phyloP scores from a whole-genome alignment of 208 protist genomes.

The Leptomonas seymouri region DNA sequence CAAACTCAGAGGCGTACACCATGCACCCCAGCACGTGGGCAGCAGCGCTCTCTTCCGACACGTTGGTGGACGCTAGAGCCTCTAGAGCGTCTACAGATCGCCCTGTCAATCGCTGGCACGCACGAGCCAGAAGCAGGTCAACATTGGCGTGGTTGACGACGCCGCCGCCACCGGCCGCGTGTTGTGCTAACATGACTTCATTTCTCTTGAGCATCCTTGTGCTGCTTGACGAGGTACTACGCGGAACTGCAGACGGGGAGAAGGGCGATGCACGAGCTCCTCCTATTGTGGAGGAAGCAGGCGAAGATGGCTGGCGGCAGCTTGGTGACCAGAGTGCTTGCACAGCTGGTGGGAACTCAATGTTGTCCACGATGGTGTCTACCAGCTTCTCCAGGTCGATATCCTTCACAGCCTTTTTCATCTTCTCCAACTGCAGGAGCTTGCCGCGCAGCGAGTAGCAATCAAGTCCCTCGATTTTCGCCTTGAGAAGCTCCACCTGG shows the following conservation, averaged over 20 bases:
- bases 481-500: conserved; percentile 47
- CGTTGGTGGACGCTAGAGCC: conserved; percentile 38
- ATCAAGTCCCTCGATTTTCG: conserved; percentile 41
- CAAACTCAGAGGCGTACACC: conserved; percentile 59
- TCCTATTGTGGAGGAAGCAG: neutral
- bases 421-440: conserved; percentile 60
- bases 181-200: conserved; percentile 1
- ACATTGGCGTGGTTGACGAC: conserved; percentile 52
- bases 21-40: conserved; percentile 50
- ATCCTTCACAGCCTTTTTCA: conserved; percentile 46
- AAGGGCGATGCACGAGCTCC: neutral
- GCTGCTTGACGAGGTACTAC: neutral
- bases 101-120: conserved; percentile 53
- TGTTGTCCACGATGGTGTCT: conserved; percentile 31
- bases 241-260: neutral
- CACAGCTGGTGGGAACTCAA: conserved; percentile 56
- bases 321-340: conserved; percentile 47
- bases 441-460: conserved; percentile 53
- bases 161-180: conserved; percentile 8
- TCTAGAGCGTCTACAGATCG: conserved; percentile 60
- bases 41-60: conserved; percentile 41
- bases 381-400: conserved; percentile 47
- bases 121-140: conserved; percentile 52
- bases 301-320: no score
- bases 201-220: neutral